phyloP scores from a whole-genome alignment of 2,329 filamentous ascomycete species.

The Thelonectria blattea region DNA sequence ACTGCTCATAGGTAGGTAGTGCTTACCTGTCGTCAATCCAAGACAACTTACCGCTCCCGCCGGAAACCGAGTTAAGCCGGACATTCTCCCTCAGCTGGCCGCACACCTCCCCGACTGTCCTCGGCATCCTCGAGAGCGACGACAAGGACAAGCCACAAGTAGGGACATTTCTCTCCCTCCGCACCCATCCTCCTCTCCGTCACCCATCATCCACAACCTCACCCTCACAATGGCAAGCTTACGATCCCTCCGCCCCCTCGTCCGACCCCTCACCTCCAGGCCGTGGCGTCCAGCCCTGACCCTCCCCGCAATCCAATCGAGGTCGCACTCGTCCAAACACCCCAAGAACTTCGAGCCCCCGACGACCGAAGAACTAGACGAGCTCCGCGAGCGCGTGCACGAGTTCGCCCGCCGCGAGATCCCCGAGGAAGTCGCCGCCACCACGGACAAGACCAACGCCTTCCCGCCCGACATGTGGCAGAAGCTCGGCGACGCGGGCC shows the following conservation, averaged over 20 bases:
- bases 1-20: no score
- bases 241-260: conserved; percentile 46
- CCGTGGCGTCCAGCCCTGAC: conserved; percentile 36
- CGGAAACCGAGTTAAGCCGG: conserved; percentile 33
- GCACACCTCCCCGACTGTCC: conserved; percentile 23
- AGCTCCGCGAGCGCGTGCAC: conserved; percentile 82
- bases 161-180: conserved; percentile 2
- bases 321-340: conserved; percentile 63
- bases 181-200: neutral
- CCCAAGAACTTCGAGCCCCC: conserved; percentile 71
- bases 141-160: conserved; percentile 6
- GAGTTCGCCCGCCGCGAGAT: conserved; percentile 92
- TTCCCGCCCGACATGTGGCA: conserved; percentile 93
- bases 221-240: conserved; percentile 48
- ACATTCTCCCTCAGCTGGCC: conserved; percentile 5
- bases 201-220: neutral
- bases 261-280: conserved; percentile 40
- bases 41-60: neutral
- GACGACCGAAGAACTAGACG: conserved; percentile 73
- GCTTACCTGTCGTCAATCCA: neutral
- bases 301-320: conserved; percentile 47
- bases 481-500: conserved; percentile 89
- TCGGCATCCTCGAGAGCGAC: neutral
- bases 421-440: conserved; percentile 78
- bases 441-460: conserved; percentile 83